Conservation (phyloP, 2,329 filamentous ascomycete species). For the Acrocalymma vagum region DNA sequence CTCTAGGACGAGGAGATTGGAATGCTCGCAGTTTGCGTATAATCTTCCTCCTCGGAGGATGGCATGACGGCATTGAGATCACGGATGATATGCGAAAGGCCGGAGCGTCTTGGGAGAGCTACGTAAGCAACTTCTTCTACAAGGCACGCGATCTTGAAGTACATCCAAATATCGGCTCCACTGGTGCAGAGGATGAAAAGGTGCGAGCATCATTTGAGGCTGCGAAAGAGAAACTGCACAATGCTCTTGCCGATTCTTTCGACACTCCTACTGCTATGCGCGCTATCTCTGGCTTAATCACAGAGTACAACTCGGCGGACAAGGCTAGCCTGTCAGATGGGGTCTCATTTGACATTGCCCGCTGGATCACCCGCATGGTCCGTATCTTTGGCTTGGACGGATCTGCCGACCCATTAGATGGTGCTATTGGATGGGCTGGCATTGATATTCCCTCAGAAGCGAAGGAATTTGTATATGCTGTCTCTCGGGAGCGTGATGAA, state of each 20-base stretch:
- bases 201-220: conserved; percentile 60
- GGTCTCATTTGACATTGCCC: conserved; percentile 66
- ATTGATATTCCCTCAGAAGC: conserved; percentile 68
- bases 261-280: conserved; percentile 84
- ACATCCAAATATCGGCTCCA: conserved; percentile 39
- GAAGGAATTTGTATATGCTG: conserved; percentile 68
- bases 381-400: conserved; percentile 84
- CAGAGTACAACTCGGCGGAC: conserved; percentile 71
- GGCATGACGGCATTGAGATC: conserved; percentile 92
- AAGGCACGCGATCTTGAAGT: conserved; percentile 62
- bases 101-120: conserved; percentile 81
- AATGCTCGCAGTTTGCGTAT: conserved; percentile 82
- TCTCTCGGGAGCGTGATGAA: conserved; percentile 65
- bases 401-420: conserved; percentile 54
- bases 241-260: conserved; percentile 82
- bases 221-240: conserved; percentile 66
- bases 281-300: conserved; percentile 79
- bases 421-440: conserved; percentile 70
- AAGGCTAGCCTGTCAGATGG: conserved; percentile 52
- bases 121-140: conserved; percentile 75
- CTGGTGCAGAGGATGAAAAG: conserved; percentile 47
- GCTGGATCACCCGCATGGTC: conserved; percentile 84
- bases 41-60: conserved; percentile 85
- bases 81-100: conserved; percentile 81
- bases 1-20: conserved; percentile 73